These are phyloP conservation scores for Clarireedia homoeocarpa DNA, from an alignment of 2,329 filamentous ascomycete genomes.

Conservation along the genomic window DNA sequence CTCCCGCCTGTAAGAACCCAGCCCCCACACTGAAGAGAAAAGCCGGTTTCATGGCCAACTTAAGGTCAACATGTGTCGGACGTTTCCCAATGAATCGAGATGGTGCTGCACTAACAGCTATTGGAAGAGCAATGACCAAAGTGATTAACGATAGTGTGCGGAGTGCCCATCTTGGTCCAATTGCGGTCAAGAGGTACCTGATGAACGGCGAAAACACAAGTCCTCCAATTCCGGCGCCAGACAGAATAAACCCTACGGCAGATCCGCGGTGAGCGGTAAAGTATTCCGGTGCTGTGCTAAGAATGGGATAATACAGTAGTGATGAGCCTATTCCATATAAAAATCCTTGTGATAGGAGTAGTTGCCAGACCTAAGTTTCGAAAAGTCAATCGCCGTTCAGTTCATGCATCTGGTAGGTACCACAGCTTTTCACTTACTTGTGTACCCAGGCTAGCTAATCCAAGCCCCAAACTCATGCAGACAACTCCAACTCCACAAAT, in stretches of 20 bases:
- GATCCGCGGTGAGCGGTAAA: constrained; percentile 39
- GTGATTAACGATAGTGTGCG: constrained; percentile 33
- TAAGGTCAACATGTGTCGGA: constrained; percentile 33
- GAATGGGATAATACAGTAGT: constrained; percentile 35
- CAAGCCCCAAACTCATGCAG: constrained; percentile 35
- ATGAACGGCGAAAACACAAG: constrained; percentile 35
- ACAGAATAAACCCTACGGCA: constrained; percentile 38
- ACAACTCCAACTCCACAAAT: constrained; percentile 36
- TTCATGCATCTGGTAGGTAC: not conserved
- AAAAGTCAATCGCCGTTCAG: not conserved
- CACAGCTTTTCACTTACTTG: constrained; percentile 15
- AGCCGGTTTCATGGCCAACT: constrained; percentile 31
- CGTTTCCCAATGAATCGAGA: constrained; percentile 32
- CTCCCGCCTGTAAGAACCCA: constrained; percentile 36
- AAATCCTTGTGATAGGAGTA: constrained; percentile 40
- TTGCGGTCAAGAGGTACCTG: constrained; percentile 33
- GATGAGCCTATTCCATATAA: constrained; percentile 37
- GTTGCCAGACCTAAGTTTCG: constrained; percentile 32
- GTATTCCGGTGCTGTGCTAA: constrained; percentile 41
- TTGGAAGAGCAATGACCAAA: constrained; percentile 32
- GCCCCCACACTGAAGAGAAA: constrained; percentile 37
- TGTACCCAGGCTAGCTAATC: constrained; percentile 32
- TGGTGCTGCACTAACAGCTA: constrained; percentile 34
- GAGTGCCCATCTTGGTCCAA: constrained; percentile 39
- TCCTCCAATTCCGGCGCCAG: constrained; percentile 36